Evolutionary conservation across 176 grass and related monocot genomes (phyloP), one percentile per base, ranked within the genome.

Genomic region (Oryza officinalis): DNA sequence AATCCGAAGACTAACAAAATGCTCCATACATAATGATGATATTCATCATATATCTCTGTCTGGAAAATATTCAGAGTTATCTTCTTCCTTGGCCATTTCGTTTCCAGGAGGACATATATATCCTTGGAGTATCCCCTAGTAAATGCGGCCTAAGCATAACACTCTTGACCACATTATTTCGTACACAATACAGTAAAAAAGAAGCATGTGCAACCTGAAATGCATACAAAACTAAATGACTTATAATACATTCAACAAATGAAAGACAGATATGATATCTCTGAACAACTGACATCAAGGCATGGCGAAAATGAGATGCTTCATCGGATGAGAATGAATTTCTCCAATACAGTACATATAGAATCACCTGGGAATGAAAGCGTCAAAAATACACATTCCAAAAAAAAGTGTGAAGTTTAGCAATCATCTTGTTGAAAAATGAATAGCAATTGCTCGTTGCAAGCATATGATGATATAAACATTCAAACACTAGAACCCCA

Each of bases 121-220:
- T 88, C 63, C 88, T 92, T 79, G 93, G 93, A 84, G 82, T 71
- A 90, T 88, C 82, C 71, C 93, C 93, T 37, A 95, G 86, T 11
- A 95, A 38, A 67, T 27, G 66, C 22, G 93, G 93, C 13, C 90
- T 88, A 90, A 78, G 57, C 40, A 81, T 84, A 69, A 69, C 49
- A 72, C 67, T 65, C 47, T 57, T 67, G 13, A 86, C 81, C 57
- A 80, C 9, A 57, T 90, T 90, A 71, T 74, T 92, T 65, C 81
- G 33, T 78, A 67, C 76, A 78, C 90, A 92, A 28, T 92, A 88
- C 17, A 88, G 43, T 71, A 60, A 71, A 82, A 95, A 95, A 78
- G 93, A 90, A 65, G 93, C 90, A 81, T 86, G 85, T 26, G 93
- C 93, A 40, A 92, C 83, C 83, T 92, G 93, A 88, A 95, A 95